phyloP scores from a whole-genome alignment of 768 basidiomycete genomes.

The Dentipellis fragilis region DNA sequence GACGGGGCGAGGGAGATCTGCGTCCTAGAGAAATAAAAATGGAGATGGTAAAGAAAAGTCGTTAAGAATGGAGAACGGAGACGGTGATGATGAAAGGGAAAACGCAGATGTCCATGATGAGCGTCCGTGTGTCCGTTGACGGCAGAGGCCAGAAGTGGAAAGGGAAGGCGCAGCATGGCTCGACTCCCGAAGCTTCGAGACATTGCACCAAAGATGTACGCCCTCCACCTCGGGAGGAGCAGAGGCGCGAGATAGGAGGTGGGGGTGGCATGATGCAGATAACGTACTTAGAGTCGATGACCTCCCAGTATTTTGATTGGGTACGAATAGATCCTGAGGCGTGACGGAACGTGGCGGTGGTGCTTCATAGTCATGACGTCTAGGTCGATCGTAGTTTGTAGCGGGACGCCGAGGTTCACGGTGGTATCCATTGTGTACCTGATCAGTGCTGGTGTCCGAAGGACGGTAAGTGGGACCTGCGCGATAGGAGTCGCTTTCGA shows the following conservation, averaged over 20 bases:
- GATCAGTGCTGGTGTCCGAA: neutral
- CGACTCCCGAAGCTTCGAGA: constrained; percentile 15
- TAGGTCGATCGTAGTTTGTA: neutral
- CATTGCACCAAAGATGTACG: constrained; percentile 5
- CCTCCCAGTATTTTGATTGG: constrained; percentile 11
- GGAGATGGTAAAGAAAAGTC: constrained; percentile 9
- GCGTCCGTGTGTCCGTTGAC: constrained; percentile 11
- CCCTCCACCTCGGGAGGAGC: constrained; percentile 13
- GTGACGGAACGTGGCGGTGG: constrained; percentile 1
- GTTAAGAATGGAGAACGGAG: constrained; percentile 13
- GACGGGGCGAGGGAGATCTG: constrained; percentile 12
- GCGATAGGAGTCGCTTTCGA: neutral
- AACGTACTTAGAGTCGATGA: constrained; percentile 17
- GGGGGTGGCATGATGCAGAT: constrained; percentile 14
- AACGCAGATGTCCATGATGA: constrained; percentile 14
- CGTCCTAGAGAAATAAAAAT: constrained; percentile 14
- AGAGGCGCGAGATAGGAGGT: constrained; percentile 2
- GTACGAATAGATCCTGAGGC: constrained; percentile 6
- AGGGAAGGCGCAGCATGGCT: constrained; percentile 1
- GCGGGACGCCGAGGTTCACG: neutral
- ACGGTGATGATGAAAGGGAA: constrained; percentile 10
- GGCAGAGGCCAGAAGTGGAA: constrained; percentile 8
- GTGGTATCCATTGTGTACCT: neutral
- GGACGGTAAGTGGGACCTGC: neutral
- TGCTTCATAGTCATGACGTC: constrained; percentile 7